Conservation (phyloP, 352 stramenopile species). For the Phytophthora cajani region DNA sequence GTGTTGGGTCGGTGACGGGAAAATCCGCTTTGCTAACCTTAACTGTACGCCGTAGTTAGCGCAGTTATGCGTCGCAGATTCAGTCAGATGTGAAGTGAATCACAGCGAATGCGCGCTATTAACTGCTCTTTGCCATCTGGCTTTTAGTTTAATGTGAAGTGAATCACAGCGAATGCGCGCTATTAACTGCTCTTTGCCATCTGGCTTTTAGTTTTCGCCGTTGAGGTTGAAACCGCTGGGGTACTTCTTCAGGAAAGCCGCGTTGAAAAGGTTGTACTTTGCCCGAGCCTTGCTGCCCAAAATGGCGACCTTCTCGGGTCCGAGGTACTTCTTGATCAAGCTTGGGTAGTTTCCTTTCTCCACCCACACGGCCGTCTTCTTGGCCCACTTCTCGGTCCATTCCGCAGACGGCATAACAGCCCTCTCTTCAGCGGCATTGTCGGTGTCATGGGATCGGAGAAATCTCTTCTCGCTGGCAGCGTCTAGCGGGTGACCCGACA, state of each 20-base stretch:
- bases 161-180: too few species aligned
- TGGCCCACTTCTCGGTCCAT: background rate
- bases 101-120: too few species aligned
- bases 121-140: too few species aligned
- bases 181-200: too few species aligned
- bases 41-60: too few species aligned
- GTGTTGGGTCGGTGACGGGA: too few species aligned
- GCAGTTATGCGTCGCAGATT: too few species aligned
- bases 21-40: too few species aligned
- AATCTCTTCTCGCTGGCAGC: background rate
- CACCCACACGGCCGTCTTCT: background rate
- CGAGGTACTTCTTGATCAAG: background rate
- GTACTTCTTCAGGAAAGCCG: background rate
- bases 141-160: too few species aligned
- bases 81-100: too few species aligned
- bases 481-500: too few species aligned
- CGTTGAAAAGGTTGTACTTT: constrained; percentile 1
- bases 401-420: background rate
- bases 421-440: background rate
- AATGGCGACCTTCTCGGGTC: background rate
- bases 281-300: background rate
- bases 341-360: background rate
- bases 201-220: too few species aligned
- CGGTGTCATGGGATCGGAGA: background rate
- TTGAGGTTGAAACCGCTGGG: background rate